Percentiles rank a stretch among this genome's conserved stretches.
Conservation (phyloP, 192 early-diverging fungal species). For the Podila epicladia region DNA sequence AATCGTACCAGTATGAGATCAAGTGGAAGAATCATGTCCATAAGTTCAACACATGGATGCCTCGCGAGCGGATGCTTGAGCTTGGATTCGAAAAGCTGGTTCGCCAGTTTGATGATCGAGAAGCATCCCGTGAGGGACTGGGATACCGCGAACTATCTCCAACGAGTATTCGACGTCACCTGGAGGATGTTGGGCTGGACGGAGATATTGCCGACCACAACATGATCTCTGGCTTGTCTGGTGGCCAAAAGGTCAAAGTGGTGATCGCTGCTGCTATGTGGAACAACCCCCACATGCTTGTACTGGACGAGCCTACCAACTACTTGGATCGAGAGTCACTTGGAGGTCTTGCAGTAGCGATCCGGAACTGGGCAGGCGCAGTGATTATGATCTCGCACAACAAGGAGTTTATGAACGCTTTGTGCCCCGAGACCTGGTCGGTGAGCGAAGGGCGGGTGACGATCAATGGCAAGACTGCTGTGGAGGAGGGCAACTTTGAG, state of each 20-base stretch:
- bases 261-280: slow-evolving; percentile 88
- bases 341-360: slow-evolving; percentile 78
- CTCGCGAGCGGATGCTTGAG: slow-evolving; percentile 74
- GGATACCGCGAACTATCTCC: slow-evolving; percentile 77
- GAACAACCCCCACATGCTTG: slow-evolving; percentile 86
- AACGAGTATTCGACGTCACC: slow-evolving; percentile 72
- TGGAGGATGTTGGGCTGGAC: slow-evolving; percentile 79
- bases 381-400: slow-evolving; percentile 88
- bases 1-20: slow-evolving; percentile 85
- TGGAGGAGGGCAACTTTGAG: slow-evolving; percentile 55
- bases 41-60: slow-evolving; percentile 76
- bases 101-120: slow-evolving; percentile 81
- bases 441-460: slow-evolving; percentile 65
- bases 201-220: slow-evolving; percentile 82
- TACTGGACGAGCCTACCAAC: slow-evolving; percentile 74
- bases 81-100: slow-evolving; percentile 80
- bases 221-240: slow-evolving; percentile 80
- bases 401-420: slow-evolving; percentile 73
- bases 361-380: slow-evolving; percentile 77
- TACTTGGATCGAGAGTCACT: slow-evolving; percentile 83
- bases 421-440: slow-evolving; percentile 78
- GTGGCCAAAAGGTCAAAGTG: slow-evolving; percentile 89
- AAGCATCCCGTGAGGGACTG: slow-evolving; percentile 78
- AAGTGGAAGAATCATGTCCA: slow-evolving; percentile 73
- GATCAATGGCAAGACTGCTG: slow-evolving; percentile 54